These are phyloP conservation scores for Pseudogymnoascus sp. DNA, from an alignment of 2,329 filamentous ascomycete genomes.

Conservation along the genomic window DNA sequence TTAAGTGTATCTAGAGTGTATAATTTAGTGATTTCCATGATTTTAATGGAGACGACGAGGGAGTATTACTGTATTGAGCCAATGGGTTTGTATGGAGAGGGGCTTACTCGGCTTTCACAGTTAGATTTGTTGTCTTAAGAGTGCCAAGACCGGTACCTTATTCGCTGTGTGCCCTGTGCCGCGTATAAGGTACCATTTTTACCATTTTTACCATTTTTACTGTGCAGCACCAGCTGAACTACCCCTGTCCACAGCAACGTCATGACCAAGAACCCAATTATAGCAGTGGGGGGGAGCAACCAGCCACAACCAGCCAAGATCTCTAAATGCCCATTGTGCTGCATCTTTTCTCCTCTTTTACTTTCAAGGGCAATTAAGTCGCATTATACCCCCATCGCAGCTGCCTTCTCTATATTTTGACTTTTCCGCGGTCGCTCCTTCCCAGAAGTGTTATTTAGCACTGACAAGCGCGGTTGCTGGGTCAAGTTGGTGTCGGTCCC, in stretches of 20 bases:
- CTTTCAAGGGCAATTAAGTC: not conserved
- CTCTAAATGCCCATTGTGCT: not conserved
- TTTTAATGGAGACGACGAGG: not conserved
- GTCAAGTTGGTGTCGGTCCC: not conserved
- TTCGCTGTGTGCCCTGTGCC: not conserved
- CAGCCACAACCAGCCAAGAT: not conserved
- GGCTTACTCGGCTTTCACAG: not conserved
- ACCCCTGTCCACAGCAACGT: not conserved
- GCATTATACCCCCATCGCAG: not conserved
- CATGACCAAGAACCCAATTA: not conserved
- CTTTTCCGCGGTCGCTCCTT: not conserved
- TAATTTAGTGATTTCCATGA: not conserved
- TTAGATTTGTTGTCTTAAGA: not conserved
- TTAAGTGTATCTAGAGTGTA: not conserved
- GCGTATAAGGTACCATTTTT: not conserved
- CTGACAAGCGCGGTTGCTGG: not conserved
- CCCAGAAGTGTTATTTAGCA: not conserved
- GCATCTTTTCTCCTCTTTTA: not conserved
- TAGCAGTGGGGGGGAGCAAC: not conserved
- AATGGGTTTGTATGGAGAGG: not conserved
- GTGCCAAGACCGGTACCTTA: conserved; percentile 5
- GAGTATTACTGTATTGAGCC: not conserved
- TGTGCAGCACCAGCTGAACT: not conserved
- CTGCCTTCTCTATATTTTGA: not conserved
- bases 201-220: not conserved